Evolutionary conservation across 768 basidiomycete species (phyloP).

Genomic region (Lactifluus volemus): DNA sequence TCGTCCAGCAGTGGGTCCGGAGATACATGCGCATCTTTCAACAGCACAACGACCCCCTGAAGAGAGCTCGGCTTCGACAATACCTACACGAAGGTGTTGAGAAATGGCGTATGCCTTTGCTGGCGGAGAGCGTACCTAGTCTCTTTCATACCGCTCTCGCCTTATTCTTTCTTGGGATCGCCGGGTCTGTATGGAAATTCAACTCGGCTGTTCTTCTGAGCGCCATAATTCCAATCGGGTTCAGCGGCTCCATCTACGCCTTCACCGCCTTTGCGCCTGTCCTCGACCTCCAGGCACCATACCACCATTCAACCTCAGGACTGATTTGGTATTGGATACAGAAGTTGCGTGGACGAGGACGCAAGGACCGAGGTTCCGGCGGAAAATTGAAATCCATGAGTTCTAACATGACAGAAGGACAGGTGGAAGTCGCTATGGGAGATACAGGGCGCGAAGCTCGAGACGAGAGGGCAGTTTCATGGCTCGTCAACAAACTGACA

Average conservation of each 20-base stretch:
- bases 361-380: background rate
- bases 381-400: background rate
- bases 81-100: slow-evolving; percentile 30
- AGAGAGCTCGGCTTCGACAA: slow-evolving; percentile 34
- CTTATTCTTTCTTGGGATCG: slow-evolving; percentile 41
- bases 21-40: slow-evolving; percentile 27
- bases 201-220: slow-evolving; percentile 5
- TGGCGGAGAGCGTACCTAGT: slow-evolving; percentile 37
- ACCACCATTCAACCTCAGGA: background rate
- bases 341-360: background rate
- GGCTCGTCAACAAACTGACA: background rate
- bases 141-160: slow-evolving; percentile 42
- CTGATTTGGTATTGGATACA: slow-evolving; percentile 2
- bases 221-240: background rate
- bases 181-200: slow-evolving; percentile 33
- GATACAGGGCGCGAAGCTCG: background rate
- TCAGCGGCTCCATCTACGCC: slow-evolving; percentile 8
- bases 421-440: background rate
- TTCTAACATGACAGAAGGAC: background rate
- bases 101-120: slow-evolving; percentile 31
- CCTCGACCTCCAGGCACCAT: slow-evolving; percentile 3
- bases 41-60: slow-evolving; percentile 24
- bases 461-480: background rate
- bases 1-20: slow-evolving; percentile 43
- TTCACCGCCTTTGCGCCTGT: background rate